Conservation (phyloP, 176 grass and related monocot genomes). For the Paspalum vaginatum region DNA sequence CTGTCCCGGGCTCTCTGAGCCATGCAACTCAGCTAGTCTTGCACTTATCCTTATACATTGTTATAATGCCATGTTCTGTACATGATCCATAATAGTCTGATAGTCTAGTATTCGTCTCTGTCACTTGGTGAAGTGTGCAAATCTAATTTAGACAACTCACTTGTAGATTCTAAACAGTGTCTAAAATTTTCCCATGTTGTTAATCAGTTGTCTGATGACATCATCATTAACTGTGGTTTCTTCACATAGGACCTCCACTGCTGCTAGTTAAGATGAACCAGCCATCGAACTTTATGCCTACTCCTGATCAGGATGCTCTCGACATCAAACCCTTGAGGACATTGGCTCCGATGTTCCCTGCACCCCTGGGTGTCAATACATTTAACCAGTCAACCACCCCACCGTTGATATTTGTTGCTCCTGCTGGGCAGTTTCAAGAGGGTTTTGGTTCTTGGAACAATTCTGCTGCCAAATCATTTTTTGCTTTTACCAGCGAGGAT, state of each 20-base stretch:
- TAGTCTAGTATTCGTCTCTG: not conserved
- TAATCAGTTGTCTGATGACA: not conserved
- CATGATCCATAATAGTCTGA: not conserved
- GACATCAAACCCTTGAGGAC: constrained; percentile 79
- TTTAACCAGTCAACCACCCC: constrained; percentile 52
- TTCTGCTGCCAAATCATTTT: constrained; percentile 28
- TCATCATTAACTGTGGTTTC: constrained; percentile 34
- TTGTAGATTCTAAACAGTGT: not conserved
- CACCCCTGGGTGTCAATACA: constrained; percentile 65
- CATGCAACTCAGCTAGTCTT: not conserved
- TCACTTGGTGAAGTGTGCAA: not conserved
- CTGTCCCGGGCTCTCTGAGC: not conserved
- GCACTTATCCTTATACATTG: not conserved
- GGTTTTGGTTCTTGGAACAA: constrained; percentile 23
- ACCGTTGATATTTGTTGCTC: constrained; percentile 58
- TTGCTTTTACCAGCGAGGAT: constrained; percentile 12
- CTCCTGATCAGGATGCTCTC: constrained; percentile 59
- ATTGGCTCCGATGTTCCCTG: constrained; percentile 88
- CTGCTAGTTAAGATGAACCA: constrained; percentile 32
- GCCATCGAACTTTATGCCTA: constrained; percentile 48
- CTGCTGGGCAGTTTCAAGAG: constrained; percentile 49
- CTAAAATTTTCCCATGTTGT: not conserved
- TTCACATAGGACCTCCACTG: constrained; percentile 33
- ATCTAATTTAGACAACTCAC: not conserved
- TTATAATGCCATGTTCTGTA: not conserved